Base-by-base conservation (phyloP, 202 grass and related monocot species). In the Carex arenaria region DNA sequence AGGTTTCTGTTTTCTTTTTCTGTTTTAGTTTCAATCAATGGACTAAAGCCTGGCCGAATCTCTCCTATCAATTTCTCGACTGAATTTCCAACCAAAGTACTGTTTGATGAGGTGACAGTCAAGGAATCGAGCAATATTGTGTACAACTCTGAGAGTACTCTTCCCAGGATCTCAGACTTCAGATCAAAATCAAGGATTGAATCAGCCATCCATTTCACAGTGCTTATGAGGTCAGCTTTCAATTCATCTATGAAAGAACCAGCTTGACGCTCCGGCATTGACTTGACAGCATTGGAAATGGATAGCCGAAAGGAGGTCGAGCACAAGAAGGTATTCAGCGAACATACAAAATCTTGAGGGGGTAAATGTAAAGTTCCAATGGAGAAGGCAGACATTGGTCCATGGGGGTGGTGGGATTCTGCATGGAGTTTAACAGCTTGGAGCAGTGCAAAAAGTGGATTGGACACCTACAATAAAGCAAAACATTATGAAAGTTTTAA, bases 241-340 rank as follows among this genome's bases (percentile, higher is more conserved):
- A 98, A 86, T 56, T 95, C 89, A 43, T 93, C 90, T 75, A 98
- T 84, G 47, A 89, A 98, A 31, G 82, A 84, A 87, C 91, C 91
- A 59, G 93, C 87, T 79, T 98, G 92, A 15, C 93, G 84, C 89
- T 95, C 91, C 61, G 91, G 95, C 91, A 95, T 98, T 75, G 81
- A 93, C 52, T 89, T 95, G 79, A 98, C 65, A 74, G 93, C 91
- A 81, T 87, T 88, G 78, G 80, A 72, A 72, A 98, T 89, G 67
- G 89, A 83, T 83, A 61, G 83, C 45, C 19, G 87, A 66, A 95
- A 88, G 75, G 75, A 71, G 85, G 88, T 74, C 61, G 89, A 86
- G 61, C 83, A 87, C 82, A 95, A 64, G 53, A 98, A 66, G 61
- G 81, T 77, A 75, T 86, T 83, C 83, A 95, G 80, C 49, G 89